Base-by-base conservation (phyloP, 768 basidiomycete genomes). In the Suillus bovinus region DNA sequence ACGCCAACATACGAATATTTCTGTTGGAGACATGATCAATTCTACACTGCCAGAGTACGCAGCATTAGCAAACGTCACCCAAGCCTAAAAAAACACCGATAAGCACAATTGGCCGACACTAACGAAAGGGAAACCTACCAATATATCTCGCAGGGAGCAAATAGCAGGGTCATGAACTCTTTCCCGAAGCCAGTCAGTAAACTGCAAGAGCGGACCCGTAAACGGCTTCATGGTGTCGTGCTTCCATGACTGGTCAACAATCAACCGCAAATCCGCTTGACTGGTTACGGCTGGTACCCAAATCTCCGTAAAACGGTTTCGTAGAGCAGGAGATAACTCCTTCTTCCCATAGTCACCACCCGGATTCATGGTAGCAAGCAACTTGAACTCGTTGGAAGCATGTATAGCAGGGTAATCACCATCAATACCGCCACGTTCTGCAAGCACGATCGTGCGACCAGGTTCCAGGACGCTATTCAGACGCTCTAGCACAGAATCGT, bases 321-420 rank as follows among this genome's bases (percentile, higher is more conserved):
- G 87, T 42, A 99, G 80, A 0, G 97, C 97, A 36, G 96, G 96
- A 2, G 97, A 99, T 2, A 99, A 79, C 71, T 99, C 97, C 72
- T 99, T 99, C 81, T 99, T 99, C 27, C 97, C 97, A 69, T 96
- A 99, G 70, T 99, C 97, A 16, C 97, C 97, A 22, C 97, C 97
- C 0, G 97, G 97, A 72, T 99, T 99, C 97, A 99, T 99, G 3
- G 97, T 99, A 3, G 97, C 94, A 0, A 98, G 80, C 41, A 99
- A 86, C 72, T 95, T 90, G 82, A 99, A 99, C 1, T 76, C 77
- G 4, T 82, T 77, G 8, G 78, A 72, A 9, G 94, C 96, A 22
- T 76, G 78, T 46, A 99, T 79, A 8, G 82, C 80, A 34, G 89
- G 84, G 64, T 89, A 81, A 36, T 87, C 88, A 13, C 85, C 78